A percentile compares a stretch with the other conserved stretches of the same genome.
Evolutionary conservation across 768 basidiomycete species (phyloP).

Genomic region (Leccinum rimulosum): DNA sequence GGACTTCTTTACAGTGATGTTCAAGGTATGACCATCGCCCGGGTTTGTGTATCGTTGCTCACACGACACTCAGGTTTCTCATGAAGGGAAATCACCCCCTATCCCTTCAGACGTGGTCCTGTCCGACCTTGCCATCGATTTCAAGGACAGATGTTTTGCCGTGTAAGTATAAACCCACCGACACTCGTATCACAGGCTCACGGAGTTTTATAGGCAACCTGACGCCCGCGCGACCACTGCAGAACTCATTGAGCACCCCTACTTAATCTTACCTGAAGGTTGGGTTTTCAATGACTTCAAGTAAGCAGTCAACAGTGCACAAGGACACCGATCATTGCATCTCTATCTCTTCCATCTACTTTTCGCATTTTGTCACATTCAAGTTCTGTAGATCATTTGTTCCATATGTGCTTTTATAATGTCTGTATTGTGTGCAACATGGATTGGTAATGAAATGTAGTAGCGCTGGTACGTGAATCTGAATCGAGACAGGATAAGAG

Average conservation of each 20-base stretch:
- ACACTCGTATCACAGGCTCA: constrained; percentile 2
- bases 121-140: constrained; percentile 76
- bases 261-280: constrained; percentile 65
- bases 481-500: neutral
- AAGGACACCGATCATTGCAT: constrained; percentile 17
- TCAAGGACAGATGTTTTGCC: constrained; percentile 85
- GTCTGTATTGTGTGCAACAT: constrained; percentile 26
- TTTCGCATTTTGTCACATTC: constrained; percentile 22
- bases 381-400: constrained; percentile 21
- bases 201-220: constrained; percentile 56
- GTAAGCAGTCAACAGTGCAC: constrained; percentile 14
- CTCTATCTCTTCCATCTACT: constrained; percentile 29
- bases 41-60: neutral
- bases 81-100: constrained; percentile 82
- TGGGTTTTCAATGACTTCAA: constrained; percentile 70
- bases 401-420: constrained; percentile 35
- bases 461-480: constrained; percentile 34
- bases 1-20: constrained; percentile 89
- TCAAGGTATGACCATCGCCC: constrained; percentile 58
- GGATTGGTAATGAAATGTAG: constrained; percentile 27
- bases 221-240: constrained; percentile 77
- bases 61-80: constrained; percentile 60
- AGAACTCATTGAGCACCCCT: constrained; percentile 78
- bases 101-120: constrained; percentile 81
- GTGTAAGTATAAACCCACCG: constrained; percentile 50